A percentile compares a stretch with the other conserved stretches of the same genome.
Evolutionary conservation across 768 basidiomycete genomes (phyloP).

Genomic region (Leccinum sublutescens): DNA sequence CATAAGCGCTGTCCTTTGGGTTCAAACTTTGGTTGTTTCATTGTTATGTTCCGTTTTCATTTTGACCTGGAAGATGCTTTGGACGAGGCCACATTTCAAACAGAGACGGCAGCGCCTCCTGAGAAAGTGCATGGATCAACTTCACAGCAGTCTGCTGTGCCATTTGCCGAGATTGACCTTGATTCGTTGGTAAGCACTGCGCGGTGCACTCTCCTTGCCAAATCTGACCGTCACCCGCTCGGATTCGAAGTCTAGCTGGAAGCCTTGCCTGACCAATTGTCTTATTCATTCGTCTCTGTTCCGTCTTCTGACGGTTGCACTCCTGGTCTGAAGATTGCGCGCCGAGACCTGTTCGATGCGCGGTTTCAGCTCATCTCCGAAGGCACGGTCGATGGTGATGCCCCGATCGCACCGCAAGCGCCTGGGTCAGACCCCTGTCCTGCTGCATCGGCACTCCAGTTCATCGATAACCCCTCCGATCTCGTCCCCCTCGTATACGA

Average conservation of each 20-base stretch:
- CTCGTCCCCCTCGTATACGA: slow-evolving; percentile 92
- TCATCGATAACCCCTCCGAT: slow-evolving; percentile 83
- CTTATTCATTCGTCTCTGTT: slow-evolving; percentile 71
- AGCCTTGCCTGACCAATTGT: slow-evolving; percentile 68
- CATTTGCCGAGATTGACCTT: slow-evolving; percentile 32
- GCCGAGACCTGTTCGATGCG: slow-evolving; percentile 92
- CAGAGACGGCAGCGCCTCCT: not conserved
- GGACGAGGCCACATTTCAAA: slow-evolving; percentile 22
- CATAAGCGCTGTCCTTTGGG: not conserved
- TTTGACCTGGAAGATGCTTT: slow-evolving; percentile 58
- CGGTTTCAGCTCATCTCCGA: slow-evolving; percentile 89
- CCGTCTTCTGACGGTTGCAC: slow-evolving; percentile 38
- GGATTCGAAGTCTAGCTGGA: slow-evolving; percentile 50
- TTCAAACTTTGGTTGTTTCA: not conserved
- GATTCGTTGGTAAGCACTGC: slow-evolving; percentile 31
- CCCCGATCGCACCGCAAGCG: slow-evolving; percentile 7
- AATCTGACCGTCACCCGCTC: slow-evolving; percentile 6
- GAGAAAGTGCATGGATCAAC: not conserved
- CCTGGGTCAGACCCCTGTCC: slow-evolving; percentile 1
- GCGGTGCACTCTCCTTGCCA: not conserved
- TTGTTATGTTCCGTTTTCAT: slow-evolving; percentile 42
- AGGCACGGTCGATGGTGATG: slow-evolving; percentile 14
- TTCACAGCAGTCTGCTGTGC: slow-evolving; percentile 3
- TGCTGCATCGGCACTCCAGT: slow-evolving; percentile 45
- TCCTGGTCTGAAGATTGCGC: slow-evolving; percentile 44